Evolutionary conservation across 2,329 filamentous ascomycete species (phyloP).

Genomic region (Neocatenulostroma microsporum): DNA sequence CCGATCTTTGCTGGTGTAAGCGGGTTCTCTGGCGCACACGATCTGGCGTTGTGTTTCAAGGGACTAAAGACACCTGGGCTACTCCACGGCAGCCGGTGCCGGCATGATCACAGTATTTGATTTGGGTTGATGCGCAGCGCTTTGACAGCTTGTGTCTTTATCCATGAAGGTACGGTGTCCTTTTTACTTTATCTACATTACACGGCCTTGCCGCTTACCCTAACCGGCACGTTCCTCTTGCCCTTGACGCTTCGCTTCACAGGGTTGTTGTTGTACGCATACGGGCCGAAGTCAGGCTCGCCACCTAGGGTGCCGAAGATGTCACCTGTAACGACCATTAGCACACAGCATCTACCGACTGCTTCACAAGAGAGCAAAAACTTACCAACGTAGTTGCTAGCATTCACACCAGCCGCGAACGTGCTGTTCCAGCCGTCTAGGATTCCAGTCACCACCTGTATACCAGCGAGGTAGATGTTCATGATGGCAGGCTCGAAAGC

Average conservation of each 20-base stretch:
- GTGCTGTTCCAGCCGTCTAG: slow-evolving; percentile 52
- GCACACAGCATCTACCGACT: no score
- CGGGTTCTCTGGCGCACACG: no score
- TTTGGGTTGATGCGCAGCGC: no score
- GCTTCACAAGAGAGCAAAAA: no score
- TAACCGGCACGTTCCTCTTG: slow-evolving; percentile 9
- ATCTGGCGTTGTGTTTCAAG: no score
- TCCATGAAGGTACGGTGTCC: no score
- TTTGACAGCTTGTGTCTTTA: background rate
- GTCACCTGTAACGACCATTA: no score
- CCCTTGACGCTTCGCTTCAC: slow-evolving; percentile 10
- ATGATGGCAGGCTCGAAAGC: slow-evolving; percentile 55
- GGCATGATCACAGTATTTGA: no score
- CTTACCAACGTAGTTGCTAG: slow-evolving; percentile 53
- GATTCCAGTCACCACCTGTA: slow-evolving; percentile 58
- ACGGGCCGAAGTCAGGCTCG: slow-evolving; percentile 14
- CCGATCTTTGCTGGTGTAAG: no score
- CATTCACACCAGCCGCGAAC: slow-evolving; percentile 50
- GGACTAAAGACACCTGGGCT: no score
- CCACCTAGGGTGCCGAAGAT: slow-evolving; percentile 63
- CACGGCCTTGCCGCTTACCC: background rate
- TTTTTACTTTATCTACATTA: no score
- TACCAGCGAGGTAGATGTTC: slow-evolving; percentile 60
- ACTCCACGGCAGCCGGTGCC: no score
- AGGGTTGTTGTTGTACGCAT: slow-evolving; percentile 15